A percentile compares a stretch with the other conserved stretches of the same genome.
Evolutionary conservation across 2,329 filamentous ascomycete species (phyloP).

Genomic region (Aureobasidium sp.): DNA sequence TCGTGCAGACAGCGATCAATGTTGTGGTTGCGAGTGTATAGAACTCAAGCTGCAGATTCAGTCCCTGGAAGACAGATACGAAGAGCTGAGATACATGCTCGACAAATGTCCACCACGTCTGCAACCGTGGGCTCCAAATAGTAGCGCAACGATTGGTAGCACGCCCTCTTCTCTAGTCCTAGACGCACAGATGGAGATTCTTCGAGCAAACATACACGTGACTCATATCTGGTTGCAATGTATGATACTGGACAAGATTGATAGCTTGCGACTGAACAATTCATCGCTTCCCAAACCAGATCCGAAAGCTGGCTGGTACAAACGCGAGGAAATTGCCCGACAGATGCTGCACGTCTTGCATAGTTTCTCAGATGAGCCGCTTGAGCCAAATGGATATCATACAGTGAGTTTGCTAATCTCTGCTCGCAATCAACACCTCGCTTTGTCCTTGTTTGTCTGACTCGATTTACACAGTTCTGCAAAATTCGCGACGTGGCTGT

Average conservation of each 20-base stretch:
- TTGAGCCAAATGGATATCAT: not conserved
- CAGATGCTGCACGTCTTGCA: not conserved
- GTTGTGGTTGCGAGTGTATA: not conserved
- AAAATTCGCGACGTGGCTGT: constrained; percentile 1
- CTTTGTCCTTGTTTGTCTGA: not conserved
- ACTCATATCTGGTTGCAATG: not conserved
- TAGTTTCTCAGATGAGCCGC: not conserved
- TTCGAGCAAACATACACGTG: not conserved
- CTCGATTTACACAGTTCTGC: not conserved
- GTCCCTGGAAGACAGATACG: not conserved
- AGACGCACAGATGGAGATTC: not conserved
- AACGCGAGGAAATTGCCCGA: not conserved
- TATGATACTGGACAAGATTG: not conserved
- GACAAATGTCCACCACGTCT: not conserved
- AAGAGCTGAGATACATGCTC: not conserved
- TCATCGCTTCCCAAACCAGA: not conserved
- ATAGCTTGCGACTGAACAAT: not conserved
- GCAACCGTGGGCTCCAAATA: not conserved
- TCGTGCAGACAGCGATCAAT: not conserved
- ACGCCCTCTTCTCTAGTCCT: too few relatives aligned
- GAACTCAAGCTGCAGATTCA: not conserved
- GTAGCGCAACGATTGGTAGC: not conserved
- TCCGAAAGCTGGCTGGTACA: not conserved
- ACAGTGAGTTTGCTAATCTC: not conserved
- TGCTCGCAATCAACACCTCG: too few relatives aligned